Conservation (phyloP, 2,329 filamentous ascomycete species). For the Eurotiales sp. region DNA sequence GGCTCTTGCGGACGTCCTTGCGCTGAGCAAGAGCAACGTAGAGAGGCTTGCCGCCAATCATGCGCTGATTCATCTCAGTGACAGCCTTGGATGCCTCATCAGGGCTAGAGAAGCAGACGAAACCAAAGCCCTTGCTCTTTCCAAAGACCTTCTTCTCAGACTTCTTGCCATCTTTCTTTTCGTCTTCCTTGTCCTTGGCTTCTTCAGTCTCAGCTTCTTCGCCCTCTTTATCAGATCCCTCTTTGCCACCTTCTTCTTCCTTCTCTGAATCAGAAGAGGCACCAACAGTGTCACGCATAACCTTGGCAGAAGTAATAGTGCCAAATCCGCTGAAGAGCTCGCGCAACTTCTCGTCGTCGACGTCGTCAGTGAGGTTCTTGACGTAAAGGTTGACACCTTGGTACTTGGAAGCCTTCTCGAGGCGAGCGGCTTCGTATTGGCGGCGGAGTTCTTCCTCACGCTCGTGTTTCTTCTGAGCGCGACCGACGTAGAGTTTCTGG, state of each 20-base stretch:
- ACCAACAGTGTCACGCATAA: constrained; percentile 77
- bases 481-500: constrained; percentile 95
- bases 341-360: constrained; percentile 96
- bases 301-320: constrained; percentile 96
- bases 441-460: constrained; percentile 98
- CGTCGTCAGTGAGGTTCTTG: constrained; percentile 96
- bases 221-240: constrained; percentile 33
- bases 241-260: constrained; percentile 31
- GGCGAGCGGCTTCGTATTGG: constrained; percentile 94
- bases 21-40: constrained; percentile 98
- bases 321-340: constrained; percentile 89
- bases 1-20: constrained; percentile 99
- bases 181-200: constrained; percentile 48
- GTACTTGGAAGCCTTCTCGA: constrained; percentile 99
- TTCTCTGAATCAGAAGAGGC: constrained; percentile 34
- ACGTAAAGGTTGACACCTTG: constrained; percentile 99
- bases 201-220: constrained; percentile 40
- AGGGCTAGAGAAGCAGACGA: constrained; percentile 99
- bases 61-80: constrained; percentile 99
- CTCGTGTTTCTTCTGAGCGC: constrained; percentile 99
- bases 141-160: constrained; percentile 65
- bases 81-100: constrained; percentile 99
- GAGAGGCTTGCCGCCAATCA: constrained; percentile 93
- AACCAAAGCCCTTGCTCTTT: constrained; percentile 99
- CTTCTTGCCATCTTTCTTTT: constrained; percentile 55